Conservation (phyloP, 495 filamentous ascomycete genomes). For the Talaromyces trachyspermus region DNA sequence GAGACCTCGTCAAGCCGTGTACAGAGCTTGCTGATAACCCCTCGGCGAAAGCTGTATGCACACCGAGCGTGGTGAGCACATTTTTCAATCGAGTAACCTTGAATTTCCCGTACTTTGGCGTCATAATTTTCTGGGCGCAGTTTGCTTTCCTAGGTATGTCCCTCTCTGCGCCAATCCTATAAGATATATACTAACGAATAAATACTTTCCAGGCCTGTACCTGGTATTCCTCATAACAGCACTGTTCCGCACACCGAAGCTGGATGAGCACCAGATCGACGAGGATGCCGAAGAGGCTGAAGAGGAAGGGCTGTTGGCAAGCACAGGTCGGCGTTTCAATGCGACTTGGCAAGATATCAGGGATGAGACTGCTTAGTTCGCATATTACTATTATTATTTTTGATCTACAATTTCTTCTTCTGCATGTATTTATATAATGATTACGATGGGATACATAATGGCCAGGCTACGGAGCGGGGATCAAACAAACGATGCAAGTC, state of each 20-base stretch:
- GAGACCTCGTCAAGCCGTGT: constrained; percentile 68
- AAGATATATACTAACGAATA: constrained; percentile 12
- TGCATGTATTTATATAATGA: not conserved
- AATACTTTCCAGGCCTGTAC: constrained; percentile 65
- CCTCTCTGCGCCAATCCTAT: not conserved
- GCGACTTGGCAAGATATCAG: constrained; percentile 85
- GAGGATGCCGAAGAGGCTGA: constrained; percentile 91
- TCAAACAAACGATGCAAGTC: too few species aligned
- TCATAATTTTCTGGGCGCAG: constrained; percentile 88
- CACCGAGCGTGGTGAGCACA: constrained; percentile 79
- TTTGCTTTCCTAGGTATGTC: constrained; percentile 72
- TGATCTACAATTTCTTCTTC: too few species aligned
- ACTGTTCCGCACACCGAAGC: constrained; percentile 69
- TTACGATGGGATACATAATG: not conserved
- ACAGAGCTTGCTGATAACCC: constrained; percentile 58
- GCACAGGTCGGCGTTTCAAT: constrained; percentile 68
- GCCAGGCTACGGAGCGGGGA: too few species aligned
- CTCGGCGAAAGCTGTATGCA: constrained; percentile 71
- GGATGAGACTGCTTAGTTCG: too few species aligned
- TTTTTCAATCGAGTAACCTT: constrained; percentile 92
- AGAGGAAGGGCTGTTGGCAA: constrained; percentile 83
- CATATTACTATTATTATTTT: too few species aligned
- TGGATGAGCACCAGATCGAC: constrained; percentile 68
- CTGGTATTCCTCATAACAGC: constrained; percentile 66
- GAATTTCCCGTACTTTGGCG: constrained; percentile 95